A percentile compares a stretch with the other conserved stretches of the same genome.
These are phyloP conservation scores for Thozetella sp. DNA, from an alignment of 495 filamentous ascomycete genomes.

Conservation along the genomic window DNA sequence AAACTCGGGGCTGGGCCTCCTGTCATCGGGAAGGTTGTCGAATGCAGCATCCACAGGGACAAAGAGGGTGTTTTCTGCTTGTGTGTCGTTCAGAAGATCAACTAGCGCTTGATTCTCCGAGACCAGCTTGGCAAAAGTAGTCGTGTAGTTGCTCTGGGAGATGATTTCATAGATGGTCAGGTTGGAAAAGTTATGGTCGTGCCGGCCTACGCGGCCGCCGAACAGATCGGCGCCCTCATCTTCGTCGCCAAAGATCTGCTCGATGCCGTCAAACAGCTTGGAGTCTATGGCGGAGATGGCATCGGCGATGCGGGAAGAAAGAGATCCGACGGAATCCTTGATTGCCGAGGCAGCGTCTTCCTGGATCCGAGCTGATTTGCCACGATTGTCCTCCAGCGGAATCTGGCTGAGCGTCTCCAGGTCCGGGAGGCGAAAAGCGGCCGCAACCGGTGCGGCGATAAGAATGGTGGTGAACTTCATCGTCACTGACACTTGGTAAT, in stretches of 20 bases:
- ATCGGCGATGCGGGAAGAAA: slow-evolving; percentile 35
- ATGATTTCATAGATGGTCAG: slow-evolving; percentile 77
- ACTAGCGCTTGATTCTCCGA: slow-evolving; percentile 67
- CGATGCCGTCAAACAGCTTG: slow-evolving; percentile 29
- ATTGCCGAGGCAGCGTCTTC: slow-evolving; percentile 28
- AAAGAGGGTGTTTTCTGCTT: slow-evolving; percentile 72
- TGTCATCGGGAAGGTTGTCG: slow-evolving; percentile 61
- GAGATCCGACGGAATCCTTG: slow-evolving; percentile 24
- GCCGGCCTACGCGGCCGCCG: slow-evolving; percentile 16
- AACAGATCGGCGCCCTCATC: slow-evolving; percentile 16
- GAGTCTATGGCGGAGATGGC: slow-evolving; percentile 31
- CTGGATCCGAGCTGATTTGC: background rate
- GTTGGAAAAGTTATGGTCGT: slow-evolving; percentile 38
- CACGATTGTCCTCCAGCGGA: background rate
- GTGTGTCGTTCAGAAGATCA: slow-evolving; percentile 67
- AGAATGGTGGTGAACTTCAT: background rate
- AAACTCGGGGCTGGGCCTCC: slow-evolving; percentile 61
- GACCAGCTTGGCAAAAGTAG: slow-evolving; percentile 71
- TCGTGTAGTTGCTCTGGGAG: slow-evolving; percentile 68
- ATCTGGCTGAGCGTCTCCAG: background rate
- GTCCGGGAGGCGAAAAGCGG: background rate
- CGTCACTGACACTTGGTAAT: background rate
- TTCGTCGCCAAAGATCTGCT: slow-evolving; percentile 24
- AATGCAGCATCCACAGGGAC: slow-evolving; percentile 74
- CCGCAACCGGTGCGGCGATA: background rate